Base-by-base conservation (phyloP, 1,284 basidiomycete species). In the Pseudozyma thailandica region DNA sequence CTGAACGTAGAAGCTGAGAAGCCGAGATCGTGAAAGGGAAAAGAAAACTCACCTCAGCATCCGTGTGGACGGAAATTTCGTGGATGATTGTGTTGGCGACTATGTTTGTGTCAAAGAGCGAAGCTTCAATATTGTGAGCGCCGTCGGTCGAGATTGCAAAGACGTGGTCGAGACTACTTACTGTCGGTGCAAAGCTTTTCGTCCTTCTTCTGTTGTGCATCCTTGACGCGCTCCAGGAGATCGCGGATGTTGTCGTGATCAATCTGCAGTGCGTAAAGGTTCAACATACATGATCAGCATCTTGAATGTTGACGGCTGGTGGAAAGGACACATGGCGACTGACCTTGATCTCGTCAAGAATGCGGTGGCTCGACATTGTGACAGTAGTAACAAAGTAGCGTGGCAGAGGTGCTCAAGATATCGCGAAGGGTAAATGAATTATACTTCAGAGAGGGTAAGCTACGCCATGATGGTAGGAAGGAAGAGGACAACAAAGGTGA, bases 201-300 rank as follows among this genome's bases (percentile, higher is more conserved):
- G 30, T 59, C 52, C 23, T 59, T 49, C 31, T 37, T 23, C 15
- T 50, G 13, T 13, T 53, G 44, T 4, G 72, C 55, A 1, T 49
- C 27, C n/a, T 59, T 42, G 58, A 64, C 72, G 8, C 68, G 60
- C 6, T 51, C 31, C 15, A 50, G 26, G 5, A 77, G 68, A 27
- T 77, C 72, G 31, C 69, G 72, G 18, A 77, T 51, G 59, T 72
- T 74, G 62, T 71, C 68, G 69, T 63, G 75, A 27, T 70, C 68
- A 38, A 74, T 59, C 68, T 69, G 46, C 31, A 6, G 42, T 35
- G n/a, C n/a, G n/a, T n/a, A 16, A 2, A 39, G n/a, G 20, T n/a
- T n/a, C n/a, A n/a, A n/a, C n/a, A n/a, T n/a, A n/a, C n/a, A n/a
- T n/a, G n/a, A 4, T 37, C 18, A 21, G 21, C 20, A 35, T n/a